Evolutionary conservation across 2,329 filamentous ascomycete species (phyloP), one percentile per base, ranked within the genome.

Genomic region (Volutella citrinella): DNA sequence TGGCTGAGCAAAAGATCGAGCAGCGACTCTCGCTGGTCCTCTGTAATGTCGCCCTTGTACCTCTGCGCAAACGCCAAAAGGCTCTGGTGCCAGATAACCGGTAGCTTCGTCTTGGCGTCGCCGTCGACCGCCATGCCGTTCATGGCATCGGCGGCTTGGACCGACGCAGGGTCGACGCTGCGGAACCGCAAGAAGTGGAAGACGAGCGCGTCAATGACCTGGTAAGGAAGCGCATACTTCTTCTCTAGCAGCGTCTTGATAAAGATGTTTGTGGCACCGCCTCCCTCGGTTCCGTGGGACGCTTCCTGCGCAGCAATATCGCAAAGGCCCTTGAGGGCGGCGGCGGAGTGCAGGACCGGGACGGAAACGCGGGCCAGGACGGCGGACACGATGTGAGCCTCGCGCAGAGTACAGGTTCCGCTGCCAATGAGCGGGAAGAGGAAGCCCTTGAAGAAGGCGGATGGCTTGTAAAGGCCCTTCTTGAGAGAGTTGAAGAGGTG

Each of bases 171-270:
- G 42, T 86, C 81, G 17, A 78, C 74, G 33, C 77, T 84, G 20
- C 87, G 77, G 69, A 95, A 96, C 12, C 93, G 84, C 43, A 97
- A 63, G 63, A 98, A 98, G 63, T 98, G 91, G 69, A 97, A 97
- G 9, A 98, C 93, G 3, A 97, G 70, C 3, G 89, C 84, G 52
- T 98, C 93, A 30, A 98, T 82, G 34, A 95, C 91, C 63, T 95
- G 91, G 68, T 86, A 96, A 0, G 91, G 93, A 10, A 98, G 71
- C 0, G 93, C 93, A 52, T 98, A 97, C 58, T 94, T 94, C 76
- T 98, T 98, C 64, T 96, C 91, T 5, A 98, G 70, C 22, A 98
- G 75, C 1, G 87, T 82, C 56, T 87, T 87, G 66, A 98, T 95
- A 64, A 98, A 94, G 50, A 95, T 84, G 64, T 96, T 97, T 42